These are phyloP conservation scores for Trichoderma sp. DNA, from an alignment of 2,329 filamentous ascomycete genomes.

Conservation along the genomic window DNA sequence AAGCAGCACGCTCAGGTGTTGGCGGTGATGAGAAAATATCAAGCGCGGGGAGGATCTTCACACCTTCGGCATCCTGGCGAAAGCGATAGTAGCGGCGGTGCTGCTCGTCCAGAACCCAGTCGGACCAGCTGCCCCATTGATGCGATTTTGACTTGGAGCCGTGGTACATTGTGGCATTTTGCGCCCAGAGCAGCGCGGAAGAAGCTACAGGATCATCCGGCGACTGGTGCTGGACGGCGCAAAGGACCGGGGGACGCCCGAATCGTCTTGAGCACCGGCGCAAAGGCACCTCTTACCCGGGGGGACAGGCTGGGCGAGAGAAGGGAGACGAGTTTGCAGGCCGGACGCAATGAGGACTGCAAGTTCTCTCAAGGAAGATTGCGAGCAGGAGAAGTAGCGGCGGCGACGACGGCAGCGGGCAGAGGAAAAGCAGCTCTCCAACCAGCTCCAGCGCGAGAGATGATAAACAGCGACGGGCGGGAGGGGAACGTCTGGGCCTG, in stretches of 20 bases:
- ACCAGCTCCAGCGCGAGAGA: slow-evolving; percentile 28
- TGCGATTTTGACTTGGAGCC: slow-evolving; percentile 37
- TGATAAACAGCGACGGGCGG: slow-evolving; percentile 28
- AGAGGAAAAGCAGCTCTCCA: neutral
- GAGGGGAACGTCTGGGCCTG: slow-evolving; percentile 29
- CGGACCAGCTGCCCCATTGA: slow-evolving; percentile 36
- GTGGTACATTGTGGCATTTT: slow-evolving; percentile 39
- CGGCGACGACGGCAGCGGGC: neutral
- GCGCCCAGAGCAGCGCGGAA: slow-evolving; percentile 29
- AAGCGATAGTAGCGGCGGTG: slow-evolving; percentile 34
- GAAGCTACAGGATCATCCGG: slow-evolving; percentile 28
- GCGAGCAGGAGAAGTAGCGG: slow-evolving; percentile 13
- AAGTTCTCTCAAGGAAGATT: slow-evolving; percentile 16
- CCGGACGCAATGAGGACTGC: slow-evolving; percentile 27
- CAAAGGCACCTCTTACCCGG: slow-evolving; percentile 23
- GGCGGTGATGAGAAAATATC: slow-evolving; percentile 18
- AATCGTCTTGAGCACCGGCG: slow-evolving; percentile 21
- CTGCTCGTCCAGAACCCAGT: slow-evolving; percentile 35
- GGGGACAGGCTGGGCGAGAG: slow-evolving; percentile 13
- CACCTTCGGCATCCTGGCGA: slow-evolving; percentile 36
- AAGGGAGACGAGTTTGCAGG: slow-evolving; percentile 27
- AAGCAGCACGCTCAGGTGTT: slow-evolving; percentile 5
- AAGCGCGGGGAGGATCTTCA: slow-evolving; percentile 24
- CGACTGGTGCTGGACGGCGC: slow-evolving; percentile 26
- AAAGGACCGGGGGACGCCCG: slow-evolving; percentile 22